These are phyloP conservation scores for Cochlearia excelsa DNA, from an alignment of 345 rosid genomes.

Conservation along the genomic window DNA sequence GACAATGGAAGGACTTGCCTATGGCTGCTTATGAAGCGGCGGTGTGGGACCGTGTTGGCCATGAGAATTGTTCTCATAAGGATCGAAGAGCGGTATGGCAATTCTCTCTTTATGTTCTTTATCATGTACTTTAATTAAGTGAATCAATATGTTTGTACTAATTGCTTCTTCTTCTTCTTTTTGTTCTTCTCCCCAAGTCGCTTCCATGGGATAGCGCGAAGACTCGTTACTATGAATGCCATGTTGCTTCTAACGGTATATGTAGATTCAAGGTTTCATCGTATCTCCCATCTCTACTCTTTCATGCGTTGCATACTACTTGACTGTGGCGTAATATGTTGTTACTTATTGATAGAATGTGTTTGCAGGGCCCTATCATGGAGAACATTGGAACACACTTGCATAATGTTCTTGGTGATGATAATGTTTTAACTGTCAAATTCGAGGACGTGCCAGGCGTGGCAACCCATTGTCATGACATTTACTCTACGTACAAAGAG, in stretches of 20 bases:
- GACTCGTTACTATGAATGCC: conserved; percentile 51
- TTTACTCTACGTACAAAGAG: conserved; percentile 25
- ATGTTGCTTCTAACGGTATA: conserved; percentile 45
- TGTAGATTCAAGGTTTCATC: conserved; percentile 51
- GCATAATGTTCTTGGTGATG: conserved; percentile 74
- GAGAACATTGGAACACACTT: conserved; percentile 47
- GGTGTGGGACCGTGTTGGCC: conserved; percentile 42
- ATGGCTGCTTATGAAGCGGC: conserved; percentile 50
- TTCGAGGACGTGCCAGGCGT: conserved; percentile 38
- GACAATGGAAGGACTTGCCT: conserved; percentile 36
- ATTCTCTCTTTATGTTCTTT: background rate
- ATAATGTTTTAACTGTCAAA: conserved; percentile 68
- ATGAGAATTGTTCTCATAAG: background rate
- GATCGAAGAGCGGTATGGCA: conserved; percentile 19
- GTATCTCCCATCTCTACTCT: conserved; percentile 12
- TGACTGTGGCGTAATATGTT: too few relatives aligned
- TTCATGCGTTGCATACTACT: background rate
- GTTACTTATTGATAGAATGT: conserved; percentile 14
- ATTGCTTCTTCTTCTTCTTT: background rate
- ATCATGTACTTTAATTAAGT: too few relatives aligned
- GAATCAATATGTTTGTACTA: conserved; percentile 1
- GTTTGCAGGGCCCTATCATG: conserved; percentile 59
- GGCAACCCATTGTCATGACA: background rate
- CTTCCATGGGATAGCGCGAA: conserved; percentile 52
- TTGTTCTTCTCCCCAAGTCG: conserved; percentile 35